phyloP scores from a whole-genome alignment of 371 early-diverging fungal genomes.

The Capniomyces stellatus region DNA sequence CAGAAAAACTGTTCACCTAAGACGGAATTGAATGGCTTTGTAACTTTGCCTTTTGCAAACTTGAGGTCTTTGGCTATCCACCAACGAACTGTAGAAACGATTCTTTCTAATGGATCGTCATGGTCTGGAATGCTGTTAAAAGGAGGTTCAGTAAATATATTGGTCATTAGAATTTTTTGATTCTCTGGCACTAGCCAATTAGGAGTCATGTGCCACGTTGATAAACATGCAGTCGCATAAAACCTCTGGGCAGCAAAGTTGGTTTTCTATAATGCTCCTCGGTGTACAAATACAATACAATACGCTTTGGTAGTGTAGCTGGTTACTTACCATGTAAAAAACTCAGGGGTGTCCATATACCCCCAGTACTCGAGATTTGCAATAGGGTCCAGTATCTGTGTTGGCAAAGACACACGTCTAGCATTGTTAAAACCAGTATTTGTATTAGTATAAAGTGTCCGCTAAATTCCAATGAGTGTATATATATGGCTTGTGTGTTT shows the following conservation, averaged over 20 bases:
- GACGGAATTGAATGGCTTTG: constrained; percentile 40
- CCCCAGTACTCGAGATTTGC: constrained; percentile 56
- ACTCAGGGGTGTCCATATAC: constrained; percentile 51
- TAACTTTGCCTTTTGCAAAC: constrained; percentile 27
- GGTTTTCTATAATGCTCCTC: too few relatives aligned
- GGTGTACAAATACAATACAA: too few relatives aligned
- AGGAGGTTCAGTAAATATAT: neutral
- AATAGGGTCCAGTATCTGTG: constrained; percentile 43
- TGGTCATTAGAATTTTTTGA: neutral
- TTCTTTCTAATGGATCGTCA: constrained; percentile 39
- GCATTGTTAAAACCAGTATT: too few relatives aligned
- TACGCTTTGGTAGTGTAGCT: neutral
- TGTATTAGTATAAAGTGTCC: too few relatives aligned
- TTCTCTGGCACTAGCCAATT: too few relatives aligned
- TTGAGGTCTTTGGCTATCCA: constrained; percentile 48
- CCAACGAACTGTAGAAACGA: constrained; percentile 42
- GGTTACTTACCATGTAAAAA: constrained; percentile 30
- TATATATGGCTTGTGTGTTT: too few relatives aligned
- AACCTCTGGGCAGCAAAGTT: too few relatives aligned
- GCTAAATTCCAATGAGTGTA: too few relatives aligned
- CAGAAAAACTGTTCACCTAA: constrained; percentile 40
- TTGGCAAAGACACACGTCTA: constrained; percentile 46
- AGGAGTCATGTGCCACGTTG: too few relatives aligned
- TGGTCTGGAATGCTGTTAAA: constrained; percentile 33
- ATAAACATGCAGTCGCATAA: too few relatives aligned